Evolutionary conservation across 176 grass and related monocot genomes (phyloP).

Genomic region (Oropetium thomaeum): DNA sequence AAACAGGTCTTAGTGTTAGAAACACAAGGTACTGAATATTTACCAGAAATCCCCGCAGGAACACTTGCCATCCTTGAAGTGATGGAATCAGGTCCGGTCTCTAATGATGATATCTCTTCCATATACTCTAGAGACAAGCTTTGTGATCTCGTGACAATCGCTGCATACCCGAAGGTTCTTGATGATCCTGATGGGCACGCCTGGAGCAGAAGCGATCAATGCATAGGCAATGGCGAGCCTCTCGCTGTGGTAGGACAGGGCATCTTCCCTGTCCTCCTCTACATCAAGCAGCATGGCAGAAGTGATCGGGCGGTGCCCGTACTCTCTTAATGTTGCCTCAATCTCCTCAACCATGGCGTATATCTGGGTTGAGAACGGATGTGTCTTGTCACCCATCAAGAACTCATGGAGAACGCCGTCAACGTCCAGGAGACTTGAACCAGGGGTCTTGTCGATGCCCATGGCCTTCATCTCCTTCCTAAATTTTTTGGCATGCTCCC

Average conservation of each 20-base stretch:
- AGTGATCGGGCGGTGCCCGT: constrained; percentile 5
- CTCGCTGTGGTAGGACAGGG: constrained; percentile 45
- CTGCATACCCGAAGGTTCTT: not conserved
- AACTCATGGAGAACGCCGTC: constrained; percentile 49
- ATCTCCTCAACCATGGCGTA: constrained; percentile 45
- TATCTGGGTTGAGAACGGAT: constrained; percentile 27
- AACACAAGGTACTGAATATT: not conserved
- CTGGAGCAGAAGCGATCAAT: constrained; percentile 16
- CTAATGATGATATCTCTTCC: constrained; percentile 38
- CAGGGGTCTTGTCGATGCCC: constrained; percentile 48
- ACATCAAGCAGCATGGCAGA: constrained; percentile 36
- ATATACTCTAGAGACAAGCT: not conserved
- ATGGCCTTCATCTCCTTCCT: constrained; percentile 42
- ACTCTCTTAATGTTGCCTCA: not conserved
- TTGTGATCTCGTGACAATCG: not conserved
- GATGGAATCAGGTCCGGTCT: constrained; percentile 6
- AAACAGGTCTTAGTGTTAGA: not conserved
- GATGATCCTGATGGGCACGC: not conserved
- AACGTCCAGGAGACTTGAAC: constrained; percentile 39
- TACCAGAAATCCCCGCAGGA: constrained; percentile 56
- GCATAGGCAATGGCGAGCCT: constrained; percentile 45
- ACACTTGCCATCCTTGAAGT: constrained; percentile 36
- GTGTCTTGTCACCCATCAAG: constrained; percentile 36
- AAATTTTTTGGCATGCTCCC: constrained; percentile 28
- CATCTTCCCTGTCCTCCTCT: constrained; percentile 42